Evolutionary conservation across 306 rosid genomes (phyloP), one percentile per base, ranked within the genome.

Genomic region (Sophora flavescens): DNA sequence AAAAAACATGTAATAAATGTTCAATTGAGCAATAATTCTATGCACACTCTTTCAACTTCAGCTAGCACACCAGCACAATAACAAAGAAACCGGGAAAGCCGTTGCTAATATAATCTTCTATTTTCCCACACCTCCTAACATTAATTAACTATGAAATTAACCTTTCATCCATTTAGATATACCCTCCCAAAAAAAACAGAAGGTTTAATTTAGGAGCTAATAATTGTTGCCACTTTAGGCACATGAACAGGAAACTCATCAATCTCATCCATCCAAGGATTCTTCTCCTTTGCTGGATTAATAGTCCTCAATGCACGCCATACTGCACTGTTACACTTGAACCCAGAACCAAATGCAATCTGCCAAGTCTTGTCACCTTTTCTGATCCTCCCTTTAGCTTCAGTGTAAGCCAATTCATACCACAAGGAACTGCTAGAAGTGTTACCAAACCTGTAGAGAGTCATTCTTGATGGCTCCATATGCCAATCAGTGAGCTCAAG

Each of bases 401-500:
- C 98, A 1, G 87, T 33, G 60, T 93, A 93, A 4, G 98, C 97
- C 78, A 93, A 68, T 41, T 93, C 98, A 39, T 91, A 93, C 98
- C 97, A 93, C 83, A 93, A 51, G 0, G 98, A 93, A 8, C 98
- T 93, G 17, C 98, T 91, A 0, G 98, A 91, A 30, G 98, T 93
- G 80, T 93, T 93, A 1, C 98, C 98, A 18, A 91, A 90, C 28
- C 95, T 81, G 11, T 88, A 30, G 0, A 93, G 86, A 0, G 96
- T 93, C 98, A 93, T 93, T 66, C 98, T 87, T 1, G 98, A 93
- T 0, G 98, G 97, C 62, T 91, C 97, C 98, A 93, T 89, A 15
- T 93, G 95, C 93, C 98, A 91, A 44, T 91, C 93, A 50, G 63
- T 71, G 41, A 93, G 91, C 14, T 88, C 93, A 1, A 93, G 87